Percentiles rank a stretch among this genome's conserved stretches.
Conservation (phyloP, 2,329 filamentous ascomycete species). For the Cordyceps farinosa region DNA sequence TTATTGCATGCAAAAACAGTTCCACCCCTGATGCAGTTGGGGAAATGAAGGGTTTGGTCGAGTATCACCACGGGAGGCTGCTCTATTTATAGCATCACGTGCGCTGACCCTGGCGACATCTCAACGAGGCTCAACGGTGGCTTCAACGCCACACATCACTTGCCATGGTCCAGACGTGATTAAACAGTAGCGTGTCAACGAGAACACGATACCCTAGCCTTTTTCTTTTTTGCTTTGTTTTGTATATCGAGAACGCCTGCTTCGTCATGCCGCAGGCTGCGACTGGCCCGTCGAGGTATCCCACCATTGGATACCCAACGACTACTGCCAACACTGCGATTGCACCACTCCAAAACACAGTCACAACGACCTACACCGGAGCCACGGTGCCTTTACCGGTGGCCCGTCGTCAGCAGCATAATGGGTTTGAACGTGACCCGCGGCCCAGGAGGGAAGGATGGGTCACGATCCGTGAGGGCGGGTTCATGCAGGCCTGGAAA, state of each 20-base stretch:
- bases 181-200: neutral
- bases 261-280: conserved; percentile 9
- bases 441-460: conserved; percentile 69
- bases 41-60: neutral
- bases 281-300: neutral
- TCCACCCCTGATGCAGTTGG: neutral
- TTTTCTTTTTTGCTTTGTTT: neutral
- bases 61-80: neutral
- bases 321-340: conserved; percentile 60
- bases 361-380: conserved; percentile 59
- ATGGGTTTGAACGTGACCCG: conserved; percentile 54
- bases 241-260: neutral
- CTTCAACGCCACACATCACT: neutral
- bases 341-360: conserved; percentile 57
- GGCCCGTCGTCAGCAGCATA: conserved; percentile 49
- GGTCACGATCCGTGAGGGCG: conserved; percentile 78
- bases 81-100: conserved; percentile 7
- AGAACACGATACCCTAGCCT: neutral
- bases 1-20: neutral
- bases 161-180: neutral
- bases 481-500: conserved; percentile 73
- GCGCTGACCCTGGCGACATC: neutral
- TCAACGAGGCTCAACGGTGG: neutral
- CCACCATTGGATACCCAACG: conserved; percentile 10
- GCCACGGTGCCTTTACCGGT: conserved; percentile 64